Evolutionary conservation across 2,329 filamentous ascomycete species (phyloP), one percentile per base, ranked within the genome.

Genomic region (Ceratocystis lukuohia): DNA sequence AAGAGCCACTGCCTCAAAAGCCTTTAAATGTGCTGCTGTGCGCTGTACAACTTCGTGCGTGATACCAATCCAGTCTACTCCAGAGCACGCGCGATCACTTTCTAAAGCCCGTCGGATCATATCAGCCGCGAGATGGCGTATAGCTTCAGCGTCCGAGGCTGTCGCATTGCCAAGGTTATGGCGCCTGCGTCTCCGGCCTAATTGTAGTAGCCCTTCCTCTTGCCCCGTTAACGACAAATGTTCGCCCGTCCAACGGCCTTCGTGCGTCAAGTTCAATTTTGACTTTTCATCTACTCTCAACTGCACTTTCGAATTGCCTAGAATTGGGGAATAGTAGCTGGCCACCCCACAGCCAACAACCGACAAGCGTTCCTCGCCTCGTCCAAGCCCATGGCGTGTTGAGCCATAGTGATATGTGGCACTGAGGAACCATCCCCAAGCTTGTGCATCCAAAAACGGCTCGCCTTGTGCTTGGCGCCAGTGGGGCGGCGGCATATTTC

Each of bases 401-500:
- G 74, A 74, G 0, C 77, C 77, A 65, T 80, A 78, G 69, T 78
- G 76, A 69, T 74, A 73, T 5, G 77, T 74, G 1, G 76, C 77
- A 61, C 76, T 77, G 25, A 74, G 70, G 68, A 79, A 79, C 79
- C 79, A 80, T 44, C 74, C 75, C 76, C 76, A 79, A 33, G 71
- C 72, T 67, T 78, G 76, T 2, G 72, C 72, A 3, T 66, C 62
- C n/a, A 76, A 69, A 56, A 79, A 79, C 1, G 77, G 77, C 68
- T 79, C 77, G 20, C 46, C 46, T 28, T 37, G 37, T 7, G 45
- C 63, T 20, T 75, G 76, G 56, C 74, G 73, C 63, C 63, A 68
- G 44, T 65, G 59, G 5, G 66, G 66, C 22, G 66, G 66, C 57
- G 66, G 66, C 66, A 68, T 59, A 30, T 67, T 66, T 7, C 61